Evolutionary conservation across 2,329 filamentous ascomycete genomes (phyloP).

Genomic region (Niveomyces coronatus): DNA sequence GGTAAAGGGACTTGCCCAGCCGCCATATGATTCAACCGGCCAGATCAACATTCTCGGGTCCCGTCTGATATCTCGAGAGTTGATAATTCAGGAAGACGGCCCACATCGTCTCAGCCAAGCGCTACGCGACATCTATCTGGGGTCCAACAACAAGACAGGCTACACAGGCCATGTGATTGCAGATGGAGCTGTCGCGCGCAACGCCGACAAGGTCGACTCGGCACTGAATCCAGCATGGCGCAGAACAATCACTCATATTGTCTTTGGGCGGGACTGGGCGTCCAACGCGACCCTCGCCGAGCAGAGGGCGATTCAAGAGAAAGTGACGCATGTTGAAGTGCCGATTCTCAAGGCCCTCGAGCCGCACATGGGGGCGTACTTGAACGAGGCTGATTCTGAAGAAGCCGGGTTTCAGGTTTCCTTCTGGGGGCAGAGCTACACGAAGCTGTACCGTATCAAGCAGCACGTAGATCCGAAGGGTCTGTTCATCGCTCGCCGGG

Average conservation of each 20-base stretch:
- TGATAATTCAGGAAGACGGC: slow-evolving; percentile 18
- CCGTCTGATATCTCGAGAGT: slow-evolving; percentile 15
- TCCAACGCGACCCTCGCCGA: slow-evolving; percentile 16
- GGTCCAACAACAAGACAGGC: slow-evolving; percentile 6
- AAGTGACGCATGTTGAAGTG: slow-evolving; percentile 19
- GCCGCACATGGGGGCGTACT: slow-evolving; percentile 18
- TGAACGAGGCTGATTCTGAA: slow-evolving; percentile 25
- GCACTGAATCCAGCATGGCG: slow-evolving; percentile 33
- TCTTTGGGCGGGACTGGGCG: slow-evolving; percentile 18
- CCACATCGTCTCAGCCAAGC: slow-evolving; percentile 15
- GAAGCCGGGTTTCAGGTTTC: slow-evolving; percentile 26
- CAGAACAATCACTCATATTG: slow-evolving; percentile 25
- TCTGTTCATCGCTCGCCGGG: slow-evolving; percentile 25
- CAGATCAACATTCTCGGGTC: slow-evolving; percentile 13
- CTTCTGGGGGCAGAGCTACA: slow-evolving; percentile 27
- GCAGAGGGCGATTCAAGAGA: slow-evolving; percentile 16
- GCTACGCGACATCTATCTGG: slow-evolving; percentile 13
- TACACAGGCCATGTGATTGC: slow-evolving; percentile 14
- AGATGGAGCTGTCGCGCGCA: slow-evolving; percentile 9
- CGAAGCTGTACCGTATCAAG: slow-evolving; percentile 24
- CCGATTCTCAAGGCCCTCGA: slow-evolving; percentile 16
- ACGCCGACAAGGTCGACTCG: slow-evolving; percentile 19
- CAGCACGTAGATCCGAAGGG: slow-evolving; percentile 24
- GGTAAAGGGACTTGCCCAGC: slow-evolving; percentile 6
- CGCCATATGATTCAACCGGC: slow-evolving; percentile 15